Evolutionary conservation across 1,284 basidiomycete genomes (phyloP), one percentile per base, ranked within the genome.

Genomic region (Coniophora puteana): DNA sequence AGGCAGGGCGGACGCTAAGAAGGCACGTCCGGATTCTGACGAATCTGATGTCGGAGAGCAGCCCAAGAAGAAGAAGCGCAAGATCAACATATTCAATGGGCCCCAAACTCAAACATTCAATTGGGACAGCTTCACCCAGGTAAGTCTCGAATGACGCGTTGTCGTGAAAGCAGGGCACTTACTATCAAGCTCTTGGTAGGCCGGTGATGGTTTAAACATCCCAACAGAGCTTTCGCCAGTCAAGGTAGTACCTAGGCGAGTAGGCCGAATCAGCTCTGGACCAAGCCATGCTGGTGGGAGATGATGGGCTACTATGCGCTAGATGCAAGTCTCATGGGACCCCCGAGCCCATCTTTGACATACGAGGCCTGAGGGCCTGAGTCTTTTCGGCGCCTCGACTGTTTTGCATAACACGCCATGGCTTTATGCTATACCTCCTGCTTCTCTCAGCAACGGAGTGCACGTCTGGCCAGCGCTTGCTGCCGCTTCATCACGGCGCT

Each of bases 221-320:
- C 82, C 82, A 12, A 80, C 73, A 1, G 61, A 63, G 25, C 61
- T 85, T 20, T 83, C 80, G 3, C 83, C 83, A 11, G 67, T 85
- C 41, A 81, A 78, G 49, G 72, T 57, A 16, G 66, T 76, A 17
- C 79, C 77, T 0, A 62, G 62, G 20, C 67, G 78, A 41, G 54
- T 68, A 22, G 64, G 61, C 12, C 63, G 61, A 32, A 50, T 61
- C 29, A 51, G 40, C 22, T 25, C 41, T 17, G 40, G 40, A 5
- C 17, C 38, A 25, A 42, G 41, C 42, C 29, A 43, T 12, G 6
- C 11, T 23, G 14, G 28, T 30, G 20, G 5, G 42, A 39, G 41
- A 10, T 13, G 39, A 22, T 42, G 18, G 40, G 41, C 8, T 40
- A 11, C 44, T 16, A 17, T 14, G 11, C 12, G 21, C 13, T 14